Base-by-base conservation (phyloP, 169 alveolate genomes). In the Plasmodium relictum region DNA sequence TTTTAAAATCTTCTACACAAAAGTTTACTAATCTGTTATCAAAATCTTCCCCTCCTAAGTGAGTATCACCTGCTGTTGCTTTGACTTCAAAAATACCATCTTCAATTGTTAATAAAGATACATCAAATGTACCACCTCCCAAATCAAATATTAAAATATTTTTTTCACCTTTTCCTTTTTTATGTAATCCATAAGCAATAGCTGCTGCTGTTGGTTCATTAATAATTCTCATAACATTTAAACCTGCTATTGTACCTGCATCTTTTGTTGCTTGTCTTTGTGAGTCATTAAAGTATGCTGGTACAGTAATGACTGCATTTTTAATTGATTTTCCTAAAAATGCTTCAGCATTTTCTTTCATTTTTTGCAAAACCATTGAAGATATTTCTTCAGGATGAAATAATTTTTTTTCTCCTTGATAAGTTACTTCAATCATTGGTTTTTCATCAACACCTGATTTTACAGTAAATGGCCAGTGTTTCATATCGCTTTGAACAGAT, bases 131-230 rank as follows among this genome's bases (percentile, higher is more conserved):
- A 74, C 99, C 99, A 80, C 99, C 99, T 61, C 99, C 99, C 88
- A 99, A 94, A 91, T 98, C 99, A 94, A 97, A 99, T 41, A 99
- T 97, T 62, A 98, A 96, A 52, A 98, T 98, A 94, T 96, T 97
- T 93, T 95, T 96, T 92, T 98, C 99, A 0, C 88, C 89, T 45
- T 95, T 95, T 20, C 96, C 96, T 93, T 96, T 97, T 96, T 97
- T 97, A 94, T 97, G 99, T 68, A 97, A 95, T 85, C 99, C 99
- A 94, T 98, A 98, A 39, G 99, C 99, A 87, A 98, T 92, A 45
- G 99, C 99, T 70, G 99, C 99, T 14, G 99, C 99, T 16, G 99
- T 98, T 61, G 99, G 99, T 92, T 98, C 99, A 89, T 98, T 98
- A 89, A 98, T 97, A 86, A 98, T 98, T 76, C 99, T 94, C 96